phyloP scores from a whole-genome alignment of 2,329 filamentous ascomycete genomes.

The Pseudogymnoascus sp. region DNA sequence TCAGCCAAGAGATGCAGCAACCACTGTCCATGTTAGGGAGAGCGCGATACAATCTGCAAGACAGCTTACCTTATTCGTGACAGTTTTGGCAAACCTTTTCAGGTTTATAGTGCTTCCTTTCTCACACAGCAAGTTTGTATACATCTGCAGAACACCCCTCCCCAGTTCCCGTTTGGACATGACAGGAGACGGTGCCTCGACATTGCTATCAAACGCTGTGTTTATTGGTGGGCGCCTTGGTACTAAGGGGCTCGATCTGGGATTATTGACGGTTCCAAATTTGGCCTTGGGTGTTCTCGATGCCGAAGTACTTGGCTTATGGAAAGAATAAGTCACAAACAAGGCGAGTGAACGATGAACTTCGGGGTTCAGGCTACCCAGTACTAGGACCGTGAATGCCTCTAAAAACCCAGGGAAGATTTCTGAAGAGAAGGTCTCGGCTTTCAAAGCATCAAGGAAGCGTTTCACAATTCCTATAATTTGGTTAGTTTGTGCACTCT shows the following conservation, averaged over 20 bases:
- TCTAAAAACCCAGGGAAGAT: slow-evolving; percentile 68
- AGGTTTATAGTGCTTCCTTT: slow-evolving; percentile 60
- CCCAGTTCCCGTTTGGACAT: slow-evolving; percentile 64
- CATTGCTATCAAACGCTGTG: slow-evolving; percentile 22
- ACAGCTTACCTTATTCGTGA: slow-evolving; percentile 76
- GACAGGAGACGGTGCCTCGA: slow-evolving; percentile 30
- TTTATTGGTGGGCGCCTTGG: slow-evolving; percentile 24
- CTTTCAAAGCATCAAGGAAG: slow-evolving; percentile 82
- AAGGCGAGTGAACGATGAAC: slow-evolving; percentile 79
- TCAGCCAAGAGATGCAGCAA: slow-evolving; percentile 84
- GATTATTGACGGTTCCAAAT: slow-evolving; percentile 37
- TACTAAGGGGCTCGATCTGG: slow-evolving; percentile 22
- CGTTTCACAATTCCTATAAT: slow-evolving; percentile 74
- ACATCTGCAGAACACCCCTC: slow-evolving; percentile 66
- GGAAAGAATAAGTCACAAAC: slow-evolving; percentile 87
- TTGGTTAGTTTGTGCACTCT: slow-evolving; percentile 12
- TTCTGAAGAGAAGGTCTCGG: slow-evolving; percentile 64
- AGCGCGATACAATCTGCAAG: neutral
- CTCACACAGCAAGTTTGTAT: slow-evolving; percentile 69
- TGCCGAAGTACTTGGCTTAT: slow-evolving; percentile 43
- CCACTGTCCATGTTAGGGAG: slow-evolving; percentile 52
- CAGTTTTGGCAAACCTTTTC: slow-evolving; percentile 82
- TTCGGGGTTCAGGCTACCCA: slow-evolving; percentile 73
- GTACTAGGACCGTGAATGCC: slow-evolving; percentile 71
- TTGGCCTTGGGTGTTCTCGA: slow-evolving; percentile 44